Percentiles rank a stretch among this genome's conserved stretches.
phyloP scores from a whole-genome alignment of 2,329 filamentous ascomycete species.

The Arachnomyces sp. region DNA sequence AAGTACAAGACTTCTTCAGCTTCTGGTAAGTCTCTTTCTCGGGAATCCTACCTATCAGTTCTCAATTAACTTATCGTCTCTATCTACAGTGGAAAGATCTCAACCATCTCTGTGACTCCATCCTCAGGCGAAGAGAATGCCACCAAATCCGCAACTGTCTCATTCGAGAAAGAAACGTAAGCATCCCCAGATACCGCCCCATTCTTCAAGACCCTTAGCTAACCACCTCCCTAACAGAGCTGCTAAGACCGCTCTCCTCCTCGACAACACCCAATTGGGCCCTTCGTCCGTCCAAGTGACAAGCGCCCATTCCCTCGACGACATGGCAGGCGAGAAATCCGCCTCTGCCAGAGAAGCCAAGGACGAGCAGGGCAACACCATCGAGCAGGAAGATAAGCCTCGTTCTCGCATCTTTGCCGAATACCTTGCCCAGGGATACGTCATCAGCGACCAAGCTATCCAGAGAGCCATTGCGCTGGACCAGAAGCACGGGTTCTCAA shows the following conservation, averaged over 20 bases:
- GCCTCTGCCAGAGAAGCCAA: constrained; percentile 44
- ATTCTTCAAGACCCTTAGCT: not conserved
- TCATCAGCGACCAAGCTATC: constrained; percentile 68
- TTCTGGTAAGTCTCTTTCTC: constrained; percentile 62
- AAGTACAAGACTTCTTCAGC: constrained; percentile 95
- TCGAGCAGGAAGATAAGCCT: constrained; percentile 95
- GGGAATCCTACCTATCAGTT: not conserved
- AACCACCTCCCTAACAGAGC: constrained; percentile 41
- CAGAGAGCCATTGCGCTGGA: constrained; percentile 81
- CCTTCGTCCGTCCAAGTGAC: constrained; percentile 67
- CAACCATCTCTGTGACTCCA: constrained; percentile 66
- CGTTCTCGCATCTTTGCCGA: constrained; percentile 88
- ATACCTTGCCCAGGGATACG: constrained; percentile 93
- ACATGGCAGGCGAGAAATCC: constrained; percentile 54
- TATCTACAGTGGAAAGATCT: constrained; percentile 79
- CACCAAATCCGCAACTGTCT: constrained; percentile 79
- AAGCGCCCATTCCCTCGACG: constrained; percentile 59
- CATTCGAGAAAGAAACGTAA: constrained; percentile 86
- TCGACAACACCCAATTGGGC: constrained; percentile 94
- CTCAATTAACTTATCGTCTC: constrained; percentile 14
- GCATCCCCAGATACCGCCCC: constrained; percentile 12
- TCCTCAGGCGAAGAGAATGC: constrained; percentile 48
- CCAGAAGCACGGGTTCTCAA: constrained; percentile 77
- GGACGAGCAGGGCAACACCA: constrained; percentile 41
- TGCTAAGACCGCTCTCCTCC: constrained; percentile 89